A percentile compares a stretch with the other conserved stretches of the same genome.
Conservation (phyloP, 495 filamentous ascomycete species). For the Talaromyces thailandensis region DNA sequence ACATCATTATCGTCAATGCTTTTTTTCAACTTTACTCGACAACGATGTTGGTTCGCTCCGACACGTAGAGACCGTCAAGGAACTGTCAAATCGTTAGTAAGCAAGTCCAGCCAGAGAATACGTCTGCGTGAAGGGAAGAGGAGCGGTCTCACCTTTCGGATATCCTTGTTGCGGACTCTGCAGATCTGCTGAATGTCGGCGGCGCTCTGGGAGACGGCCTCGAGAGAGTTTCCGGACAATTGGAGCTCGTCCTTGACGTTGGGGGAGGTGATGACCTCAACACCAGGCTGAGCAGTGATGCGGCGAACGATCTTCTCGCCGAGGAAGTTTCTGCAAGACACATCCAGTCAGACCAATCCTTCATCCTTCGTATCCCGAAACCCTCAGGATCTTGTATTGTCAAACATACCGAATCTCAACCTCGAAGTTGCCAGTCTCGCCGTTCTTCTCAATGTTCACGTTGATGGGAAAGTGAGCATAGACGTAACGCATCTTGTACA, state of each 20-base stretch:
- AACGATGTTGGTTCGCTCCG: slow-evolving; percentile 88
- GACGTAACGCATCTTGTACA: slow-evolving; percentile 99
- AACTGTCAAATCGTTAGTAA: slow-evolving; percentile 56
- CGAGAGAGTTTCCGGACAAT: slow-evolving; percentile 86
- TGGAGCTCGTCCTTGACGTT: slow-evolving; percentile 95
- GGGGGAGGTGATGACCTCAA: slow-evolving; percentile 80
- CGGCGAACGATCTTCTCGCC: slow-evolving; percentile 98
- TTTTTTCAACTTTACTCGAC: slow-evolving; percentile 46
- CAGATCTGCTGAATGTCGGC: slow-evolving; percentile 99
- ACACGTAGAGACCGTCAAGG: slow-evolving; percentile 99
- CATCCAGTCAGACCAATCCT: neutral
- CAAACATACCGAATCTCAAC: slow-evolving; percentile 93
- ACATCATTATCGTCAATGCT: slow-evolving; percentile 8
- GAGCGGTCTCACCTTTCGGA: slow-evolving; percentile 78
- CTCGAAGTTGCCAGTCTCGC: slow-evolving; percentile 75
- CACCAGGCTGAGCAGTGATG: slow-evolving; percentile 79
- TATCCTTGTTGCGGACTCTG: slow-evolving; percentile 99
- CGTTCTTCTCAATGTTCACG: slow-evolving; percentile 96
- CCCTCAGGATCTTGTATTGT: neutral
- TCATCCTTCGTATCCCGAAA: neutral
- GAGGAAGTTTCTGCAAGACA: slow-evolving; percentile 77
- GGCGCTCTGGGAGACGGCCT: slow-evolving; percentile 93
- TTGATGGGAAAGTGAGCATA: slow-evolving; percentile 99
- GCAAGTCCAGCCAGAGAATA: neutral
- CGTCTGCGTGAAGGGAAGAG: neutral